Evolutionary conservation across 345 rosid species (phyloP), one percentile per base, ranked within the genome.

Genomic region (Cochlearia excelsa): DNA sequence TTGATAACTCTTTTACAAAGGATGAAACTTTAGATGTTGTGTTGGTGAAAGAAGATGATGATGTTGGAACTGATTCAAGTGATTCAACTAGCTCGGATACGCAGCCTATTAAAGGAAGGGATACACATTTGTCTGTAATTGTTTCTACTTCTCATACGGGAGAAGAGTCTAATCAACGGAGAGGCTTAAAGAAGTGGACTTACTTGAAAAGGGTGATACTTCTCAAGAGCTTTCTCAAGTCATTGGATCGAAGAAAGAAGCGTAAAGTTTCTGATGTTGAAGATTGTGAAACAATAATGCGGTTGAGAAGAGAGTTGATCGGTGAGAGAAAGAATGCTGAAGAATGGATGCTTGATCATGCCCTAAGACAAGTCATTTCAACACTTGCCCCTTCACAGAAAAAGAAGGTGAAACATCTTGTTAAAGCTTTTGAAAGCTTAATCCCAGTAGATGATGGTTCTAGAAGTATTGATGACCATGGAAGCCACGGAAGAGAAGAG

Each of bases 261-360:
- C 59, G 8, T 10, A 34, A 50, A 64, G 70, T 61, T 46, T 63
- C 85, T 59, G 74, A 75, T 71, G 26, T 9, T 30, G 31, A 57
- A 51, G 83, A 75, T 61, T 66, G 74, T 61, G 92, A 87, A 74
- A 82, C 75, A 39, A 16, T 16, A 16, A 80, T 84, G 66, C 41
- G 46, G 56, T 68, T 93, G 51, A 83, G 92, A 77, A 82, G 75
- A 59, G 90, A 80, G 72, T 69, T 47, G 26, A 46, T 63, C 51
- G 81, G 73, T 47, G 97, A 78, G 56, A 89, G 78, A 74, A 93
- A 82, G 78, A 78, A 59, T 39, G 75, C 84, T 6, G 92, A 93
- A 48, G 92, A 89, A 72, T 89, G 95, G 96, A 93, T 93, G 99
- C 95, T 93, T 30, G 99, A 93, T 80, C 76, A 79, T 68, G 88